These are phyloP conservation scores for Sechiopsis laciniata DNA, from an alignment of 306 rosid species.

Conservation along the genomic window DNA sequence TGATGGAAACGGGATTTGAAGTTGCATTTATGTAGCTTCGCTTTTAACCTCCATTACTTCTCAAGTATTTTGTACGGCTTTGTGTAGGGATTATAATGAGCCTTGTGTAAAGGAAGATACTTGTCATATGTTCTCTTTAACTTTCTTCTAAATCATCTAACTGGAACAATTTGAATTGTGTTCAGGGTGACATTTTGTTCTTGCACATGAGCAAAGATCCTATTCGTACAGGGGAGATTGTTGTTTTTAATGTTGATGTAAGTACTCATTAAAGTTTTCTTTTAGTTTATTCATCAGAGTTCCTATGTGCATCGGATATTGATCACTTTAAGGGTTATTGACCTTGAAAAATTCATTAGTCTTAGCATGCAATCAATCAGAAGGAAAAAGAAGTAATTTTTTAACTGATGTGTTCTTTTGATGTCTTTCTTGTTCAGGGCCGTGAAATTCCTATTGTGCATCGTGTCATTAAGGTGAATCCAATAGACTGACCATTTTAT, in stretches of 20 bases:
- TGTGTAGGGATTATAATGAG: not conserved
- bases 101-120: not conserved
- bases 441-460: conserved; percentile 97
- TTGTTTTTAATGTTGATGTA: conserved; percentile 86
- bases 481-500: not conserved
- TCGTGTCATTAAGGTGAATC: conserved; percentile 76
- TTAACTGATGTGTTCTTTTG: conserved; percentile 18
- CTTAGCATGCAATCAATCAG: not conserved
- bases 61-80: not conserved
- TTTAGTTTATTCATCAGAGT: not conserved
- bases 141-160: conserved; percentile 3
- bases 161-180: not conserved
- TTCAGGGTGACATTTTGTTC: conserved; percentile 87
- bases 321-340: not conserved
- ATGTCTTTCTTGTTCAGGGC: conserved; percentile 40
- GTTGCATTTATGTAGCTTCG: not conserved
- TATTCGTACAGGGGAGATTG: conserved; percentile 95
- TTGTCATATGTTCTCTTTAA: not conserved
- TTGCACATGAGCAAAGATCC: conserved; percentile 89
- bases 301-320: not conserved
- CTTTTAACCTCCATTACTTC: conserved; percentile 1
- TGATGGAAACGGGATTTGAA: not conserved
- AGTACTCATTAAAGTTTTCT: conserved; percentile 22
- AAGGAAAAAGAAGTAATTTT: not conserved
- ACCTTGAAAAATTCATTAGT: not conserved